Percentiles rank a stretch among this genome's conserved stretches.
Conservation (phyloP, 1,284 basidiomycete genomes). For the Trametes sp. region DNA sequence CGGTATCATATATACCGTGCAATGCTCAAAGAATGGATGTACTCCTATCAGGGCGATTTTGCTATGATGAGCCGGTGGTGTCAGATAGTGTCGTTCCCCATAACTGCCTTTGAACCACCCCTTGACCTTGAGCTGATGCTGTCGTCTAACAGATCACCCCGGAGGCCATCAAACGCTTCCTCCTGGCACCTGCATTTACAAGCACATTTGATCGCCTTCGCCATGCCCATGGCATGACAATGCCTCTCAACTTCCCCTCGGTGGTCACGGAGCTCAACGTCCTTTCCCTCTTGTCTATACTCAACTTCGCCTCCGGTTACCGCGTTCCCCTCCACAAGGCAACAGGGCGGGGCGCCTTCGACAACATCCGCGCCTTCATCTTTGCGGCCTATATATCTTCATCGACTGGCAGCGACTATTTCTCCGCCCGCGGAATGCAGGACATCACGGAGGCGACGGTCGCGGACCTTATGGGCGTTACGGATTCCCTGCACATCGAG, state of each 20-base stretch:
- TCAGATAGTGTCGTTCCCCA: too few species aligned
- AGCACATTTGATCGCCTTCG: slow-evolving; percentile 69
- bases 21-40: too few species aligned
- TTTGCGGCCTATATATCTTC: slow-evolving; percentile 77
- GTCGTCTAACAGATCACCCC: slow-evolving; percentile 55
- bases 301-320: slow-evolving; percentile 86
- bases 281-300: slow-evolving; percentile 71
- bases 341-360: slow-evolving; percentile 80
- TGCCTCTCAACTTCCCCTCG: slow-evolving; percentile 81
- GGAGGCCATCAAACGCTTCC: slow-evolving; percentile 62
- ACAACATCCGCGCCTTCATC: slow-evolving; percentile 76
- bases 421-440: slow-evolving; percentile 74
- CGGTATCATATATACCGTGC: neutral
- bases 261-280: slow-evolving; percentile 76
- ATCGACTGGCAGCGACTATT: slow-evolving; percentile 58
- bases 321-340: slow-evolving; percentile 72
- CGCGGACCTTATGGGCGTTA: slow-evolving; percentile 75
- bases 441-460: slow-evolving; percentile 60
- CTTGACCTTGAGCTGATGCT: neutral
- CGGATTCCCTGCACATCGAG: slow-evolving; percentile 67
- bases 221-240: slow-evolving; percentile 66
- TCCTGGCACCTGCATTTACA: slow-evolving; percentile 70
- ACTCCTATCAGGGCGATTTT: too few species aligned
- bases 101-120: too few species aligned
- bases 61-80: too few species aligned